Evolutionary conservation across 2,329 filamentous ascomycete species (phyloP), one percentile per base, ranked within the genome.

Genomic region (Colletotrichum simmondsii): DNA sequence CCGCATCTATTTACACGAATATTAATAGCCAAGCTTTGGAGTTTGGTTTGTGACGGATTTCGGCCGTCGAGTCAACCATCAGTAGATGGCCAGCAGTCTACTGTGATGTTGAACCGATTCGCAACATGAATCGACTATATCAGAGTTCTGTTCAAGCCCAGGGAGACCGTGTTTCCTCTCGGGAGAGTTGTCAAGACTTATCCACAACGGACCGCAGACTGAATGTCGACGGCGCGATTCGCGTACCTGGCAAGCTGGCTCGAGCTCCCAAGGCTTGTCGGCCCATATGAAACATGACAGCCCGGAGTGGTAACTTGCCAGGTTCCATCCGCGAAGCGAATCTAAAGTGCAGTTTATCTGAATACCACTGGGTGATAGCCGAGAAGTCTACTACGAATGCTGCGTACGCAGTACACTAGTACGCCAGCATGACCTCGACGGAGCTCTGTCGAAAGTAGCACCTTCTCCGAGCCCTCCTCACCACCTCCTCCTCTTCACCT

Each of bases 261-360:
- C 70, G 60, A 68, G 65, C 70, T 64, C 54, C 26, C 28, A 35
- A 65, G 57, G 65, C 52, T 46, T 63, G 53, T 35, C 28, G 46
- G 42, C 32, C 59, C 62, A 42, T 52, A 42, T 66, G 57, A 67
- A 71, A 71, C 68, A 71, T 67, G 68, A 71, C 64, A 67, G 54
- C 35, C 63, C 35, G 26, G 63, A 71, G 68, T 52, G 54, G 54
- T 30, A 42, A 62, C 28, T 46, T 46, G 68, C 52, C 65, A 59
- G 65, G 65, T 63, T 59, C 65, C 65, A 30, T 60, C 32, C 32
- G 26, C 16, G 28, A 22, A 71, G 58, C 57, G 42, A 65, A 61
- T 68, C 57, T 53, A 37, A 26, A 42, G 16, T 14, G 32, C 35
- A 68, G 49, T 53, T 14, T 54, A 35, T 67, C 57, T 57, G 57